phyloP scores from a whole-genome alignment of 495 filamentous ascomycete genomes.

The Melanomma pulvis-pyrius region DNA sequence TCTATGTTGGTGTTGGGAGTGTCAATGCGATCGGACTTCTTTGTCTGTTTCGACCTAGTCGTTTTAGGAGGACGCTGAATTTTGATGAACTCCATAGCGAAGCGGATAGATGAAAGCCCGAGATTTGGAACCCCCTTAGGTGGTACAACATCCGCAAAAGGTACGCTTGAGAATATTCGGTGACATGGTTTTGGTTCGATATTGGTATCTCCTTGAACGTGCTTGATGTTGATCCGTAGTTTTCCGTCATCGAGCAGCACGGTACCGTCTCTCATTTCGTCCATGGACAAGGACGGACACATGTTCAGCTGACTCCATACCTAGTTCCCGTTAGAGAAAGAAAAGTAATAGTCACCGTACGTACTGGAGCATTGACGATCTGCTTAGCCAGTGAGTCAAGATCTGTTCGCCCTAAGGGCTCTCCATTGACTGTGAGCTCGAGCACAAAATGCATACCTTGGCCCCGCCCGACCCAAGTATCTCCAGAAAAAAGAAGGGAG shows the following conservation, averaged over 20 bases:
- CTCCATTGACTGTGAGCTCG: constrained; percentile 24
- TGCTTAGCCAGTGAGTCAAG: constrained; percentile 18
- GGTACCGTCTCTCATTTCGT: not conserved
- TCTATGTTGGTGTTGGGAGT: not conserved
- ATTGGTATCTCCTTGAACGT: constrained; percentile 13
- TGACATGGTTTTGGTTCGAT: constrained; percentile 1
- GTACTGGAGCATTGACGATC: constrained; percentile 37
- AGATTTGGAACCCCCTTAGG: constrained; percentile 24
- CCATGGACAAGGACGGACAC: constrained; percentile 4
- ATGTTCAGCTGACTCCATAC: constrained; percentile 38
- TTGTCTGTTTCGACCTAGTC: not conserved
- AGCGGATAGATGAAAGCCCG: constrained; percentile 20
- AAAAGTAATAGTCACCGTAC: not conserved
- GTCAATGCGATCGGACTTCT: not conserved
- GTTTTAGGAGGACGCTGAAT: not conserved
- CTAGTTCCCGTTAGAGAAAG: constrained; percentile 19
- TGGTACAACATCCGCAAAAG: constrained; percentile 32
- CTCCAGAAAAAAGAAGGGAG: constrained; percentile 20
- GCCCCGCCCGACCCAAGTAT: constrained; percentile 38
- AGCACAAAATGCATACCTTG: constrained; percentile 37
- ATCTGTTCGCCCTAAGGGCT: constrained; percentile 7
- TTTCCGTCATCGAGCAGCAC: constrained; percentile 5
- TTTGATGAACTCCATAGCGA: constrained; percentile 20
- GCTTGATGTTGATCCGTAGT: constrained; percentile 31
- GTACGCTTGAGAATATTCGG: constrained; percentile 23